Evolutionary conservation across 2,329 filamentous ascomycete genomes (phyloP), one percentile per base, ranked within the genome.

Genomic region (Botryotinia convoluta): DNA sequence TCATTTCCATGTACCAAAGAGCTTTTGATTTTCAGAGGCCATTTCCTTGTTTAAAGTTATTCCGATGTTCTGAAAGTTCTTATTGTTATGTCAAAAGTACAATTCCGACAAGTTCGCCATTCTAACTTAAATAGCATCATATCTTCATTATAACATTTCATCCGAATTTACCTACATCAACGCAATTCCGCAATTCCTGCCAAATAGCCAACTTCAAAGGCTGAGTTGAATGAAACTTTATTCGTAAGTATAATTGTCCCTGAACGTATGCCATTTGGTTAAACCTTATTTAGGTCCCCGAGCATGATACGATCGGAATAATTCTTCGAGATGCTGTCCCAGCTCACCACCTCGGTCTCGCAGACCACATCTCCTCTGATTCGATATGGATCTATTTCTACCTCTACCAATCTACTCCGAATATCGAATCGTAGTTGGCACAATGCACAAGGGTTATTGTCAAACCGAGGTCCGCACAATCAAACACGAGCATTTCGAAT

Each of bases 401-500:
- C 74, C 48, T 74, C 76, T 10, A 64, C 73, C 35, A 51, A 48
- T 22, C 60, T 77, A 26, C 70, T 78, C 48, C 73, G 74, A 35
- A 57, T 74, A n/a, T 45, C 70, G 32, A 75, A 73, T 42, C 72
- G 72, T 68, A 54, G 62, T 65, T 74, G 77, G 59, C 61, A 71
- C 65, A 79, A 77, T 29, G 80, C 83, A 61, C 86, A 87, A 54
- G 51, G 51, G 5, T 54, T 54, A 12, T 54, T 54, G n/a, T 54
- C n/a, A 14, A 54, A 16, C n/a, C 26, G 6, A 54, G 51, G 51
- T 54, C n/a, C 51, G n/a, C 51, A 54, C 14, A 54, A 54, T 54
- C 51, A 54, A 75, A 81, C 77, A 48, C 85, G 88, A 51, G 78
- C 78, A 51, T 87, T 88, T 74, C 85, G 86, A 74, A 84, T 88